Evolutionary conservation across 148 eudicot species (phyloP).

Genomic region (Amaranthus hypochondriacus): DNA sequence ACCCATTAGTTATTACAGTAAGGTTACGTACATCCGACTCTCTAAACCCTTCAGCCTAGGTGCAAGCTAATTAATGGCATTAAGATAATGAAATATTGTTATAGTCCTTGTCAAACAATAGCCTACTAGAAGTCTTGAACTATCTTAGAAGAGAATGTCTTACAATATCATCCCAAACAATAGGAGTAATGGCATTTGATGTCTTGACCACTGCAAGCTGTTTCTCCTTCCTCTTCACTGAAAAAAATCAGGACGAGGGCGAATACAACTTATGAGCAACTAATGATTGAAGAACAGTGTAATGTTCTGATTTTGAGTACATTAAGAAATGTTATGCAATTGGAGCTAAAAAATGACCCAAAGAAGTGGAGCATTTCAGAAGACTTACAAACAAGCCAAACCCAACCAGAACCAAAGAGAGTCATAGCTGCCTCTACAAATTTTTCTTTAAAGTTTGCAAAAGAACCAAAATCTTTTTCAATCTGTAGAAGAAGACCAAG

Average conservation of each 20-base stretch:
- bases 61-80: too few species aligned
- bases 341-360: not conserved
- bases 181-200: slow-evolving; percentile 73
- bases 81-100: too few species aligned
- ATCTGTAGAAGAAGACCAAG: slow-evolving; percentile 74
- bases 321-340: too few species aligned
- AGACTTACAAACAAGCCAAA: slow-evolving; percentile 92
- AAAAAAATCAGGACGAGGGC: slow-evolving; percentile 13
- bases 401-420: slow-evolving; percentile 84
- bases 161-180: slow-evolving; percentile 84
- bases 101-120: not conserved
- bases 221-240: slow-evolving; percentile 75
- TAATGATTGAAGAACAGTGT: not conserved
- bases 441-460: slow-evolving; percentile 60
- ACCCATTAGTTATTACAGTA: too few species aligned
- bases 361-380: slow-evolving; percentile 6
- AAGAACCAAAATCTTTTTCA: slow-evolving; percentile 90
- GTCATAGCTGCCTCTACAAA: slow-evolving; percentile 70
- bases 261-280: not conserved
- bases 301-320: too few species aligned
- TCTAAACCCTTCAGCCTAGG: too few species aligned
- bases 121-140: not conserved
- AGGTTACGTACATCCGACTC: too few species aligned
- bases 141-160: slow-evolving; percentile 22
- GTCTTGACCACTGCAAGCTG: slow-evolving; percentile 72